phyloP scores from a whole-genome alignment of 2,329 filamentous ascomycete genomes.

The Magnaporthiopsis rhizophila region DNA sequence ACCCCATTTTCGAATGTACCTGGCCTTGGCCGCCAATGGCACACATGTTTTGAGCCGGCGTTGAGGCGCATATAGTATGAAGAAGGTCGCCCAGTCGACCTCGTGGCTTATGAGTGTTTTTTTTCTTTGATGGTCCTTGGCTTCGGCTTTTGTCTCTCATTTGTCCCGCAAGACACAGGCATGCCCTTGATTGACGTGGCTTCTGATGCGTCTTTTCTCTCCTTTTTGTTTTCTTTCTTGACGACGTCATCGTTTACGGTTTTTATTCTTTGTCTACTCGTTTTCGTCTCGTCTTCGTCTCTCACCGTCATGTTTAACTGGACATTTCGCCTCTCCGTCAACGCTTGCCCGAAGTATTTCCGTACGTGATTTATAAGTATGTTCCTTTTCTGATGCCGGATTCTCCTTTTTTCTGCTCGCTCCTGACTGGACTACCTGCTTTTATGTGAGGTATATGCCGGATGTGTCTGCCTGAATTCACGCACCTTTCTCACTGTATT shows the following conservation, averaged over 20 bases:
- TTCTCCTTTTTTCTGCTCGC: not conserved
- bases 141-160: not conserved
- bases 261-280: too few species aligned
- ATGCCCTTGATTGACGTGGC: not conserved
- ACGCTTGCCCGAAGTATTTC: not conserved
- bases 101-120: not conserved
- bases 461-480: not conserved
- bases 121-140: not conserved
- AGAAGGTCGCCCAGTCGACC: not conserved
- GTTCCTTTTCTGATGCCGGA: not conserved
- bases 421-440: not conserved
- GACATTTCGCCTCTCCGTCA: not conserved
- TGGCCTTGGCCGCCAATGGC: not conserved
- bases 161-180: not conserved
- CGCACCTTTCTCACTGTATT: not conserved
- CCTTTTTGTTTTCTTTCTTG: too few species aligned
- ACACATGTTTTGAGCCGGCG: constrained; percentile 2
- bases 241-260: too few species aligned
- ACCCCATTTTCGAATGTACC: not conserved
- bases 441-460: not conserved
- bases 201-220: too few species aligned
- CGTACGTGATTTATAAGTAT: not conserved
- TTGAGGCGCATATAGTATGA: not conserved
- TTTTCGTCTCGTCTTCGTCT: too few species aligned
- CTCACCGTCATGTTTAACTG: too few species aligned